Percentiles rank a stretch among this genome's conserved stretches.
phyloP scores from a whole-genome alignment of 192 early-diverging fungal species.

The Entophlyctis luteolus region DNA sequence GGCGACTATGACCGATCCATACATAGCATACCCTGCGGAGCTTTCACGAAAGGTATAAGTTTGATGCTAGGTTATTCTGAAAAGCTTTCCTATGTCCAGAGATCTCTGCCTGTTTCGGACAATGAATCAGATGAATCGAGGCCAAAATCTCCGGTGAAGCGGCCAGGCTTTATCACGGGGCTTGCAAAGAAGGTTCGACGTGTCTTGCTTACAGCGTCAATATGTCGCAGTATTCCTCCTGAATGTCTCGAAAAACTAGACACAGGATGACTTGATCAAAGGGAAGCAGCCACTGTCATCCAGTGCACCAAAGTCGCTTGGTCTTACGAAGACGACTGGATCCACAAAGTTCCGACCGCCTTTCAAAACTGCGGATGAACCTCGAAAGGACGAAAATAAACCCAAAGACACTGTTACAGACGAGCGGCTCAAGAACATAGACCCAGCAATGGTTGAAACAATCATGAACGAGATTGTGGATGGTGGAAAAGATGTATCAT shows the following conservation, averaged over 20 bases:
- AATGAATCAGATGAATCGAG: too few relatives aligned
- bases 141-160: too few relatives aligned
- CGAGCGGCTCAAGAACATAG: conserved; percentile 78
- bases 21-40: too few relatives aligned
- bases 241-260: neutral
- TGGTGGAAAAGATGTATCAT: conserved; percentile 52
- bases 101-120: too few relatives aligned
- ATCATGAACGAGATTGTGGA: conserved; percentile 87
- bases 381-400: neutral
- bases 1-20: too few relatives aligned
- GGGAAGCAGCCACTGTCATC: neutral
- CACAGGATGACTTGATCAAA: neutral
- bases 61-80: too few relatives aligned
- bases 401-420: conserved; percentile 31
- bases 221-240: neutral
- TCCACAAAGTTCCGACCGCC: conserved; percentile 13
- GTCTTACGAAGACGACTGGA: conserved; percentile 3
- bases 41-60: too few relatives aligned
- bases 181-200: conserved; percentile 8
- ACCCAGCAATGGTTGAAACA: conserved; percentile 81
- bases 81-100: too few relatives aligned
- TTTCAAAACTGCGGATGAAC: conserved; percentile 13
- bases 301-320: neutral
- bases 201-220: neutral
- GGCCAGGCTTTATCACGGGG: neutral